Evolutionary conservation across 805 yeast genomes (phyloP), one percentile per base, ranked within the genome.

Genomic region (Candida manassasensis): DNA sequence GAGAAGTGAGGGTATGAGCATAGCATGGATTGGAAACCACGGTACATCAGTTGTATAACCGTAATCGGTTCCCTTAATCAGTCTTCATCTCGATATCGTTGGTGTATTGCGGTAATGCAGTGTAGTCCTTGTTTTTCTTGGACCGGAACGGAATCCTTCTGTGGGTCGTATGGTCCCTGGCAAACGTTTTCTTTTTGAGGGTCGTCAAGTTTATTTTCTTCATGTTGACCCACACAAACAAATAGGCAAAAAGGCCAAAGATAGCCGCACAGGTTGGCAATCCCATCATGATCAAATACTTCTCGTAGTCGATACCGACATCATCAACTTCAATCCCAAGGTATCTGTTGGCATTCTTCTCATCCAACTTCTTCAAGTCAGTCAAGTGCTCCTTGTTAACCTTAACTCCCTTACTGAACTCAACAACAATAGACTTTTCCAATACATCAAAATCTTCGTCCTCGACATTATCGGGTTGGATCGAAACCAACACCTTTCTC

Each of bases 391-490:
- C 71, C 44, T 73, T 76, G 32, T 69, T 61, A 12, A 84, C 76
- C 28, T 69, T 52, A 3, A 83, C 73, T 15, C 79, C 78, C 44
- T 74, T 66, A 29, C 64, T 63, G 39, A 76, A 57, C 37, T 62
- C 71, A 34, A 74, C 60, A 6, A 73, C 63, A 44, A 73, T 37
- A 43, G 61, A 43, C 56, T 65, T 57, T 9, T 56, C 53, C 43
- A 75, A 42, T 10, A 75, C 62, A 41, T 76, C 68, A 50, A 82
- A 82, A 2, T 81, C 89, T 3, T 79, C 85, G 53, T 81, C 87
- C 3, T 66, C 49, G 13, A 80, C 67, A 29, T 64, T 65, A 36
- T 77, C 81, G 1, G 94, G 90, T 57, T 88, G 96, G 32, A 87
- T 70, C 3, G 89, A 68, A 27, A 87, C 59, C 33, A 80, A 64